Evolutionary conservation across 192 early-diverging fungal genomes (phyloP).

Genomic region (Podila minutissima): DNA sequence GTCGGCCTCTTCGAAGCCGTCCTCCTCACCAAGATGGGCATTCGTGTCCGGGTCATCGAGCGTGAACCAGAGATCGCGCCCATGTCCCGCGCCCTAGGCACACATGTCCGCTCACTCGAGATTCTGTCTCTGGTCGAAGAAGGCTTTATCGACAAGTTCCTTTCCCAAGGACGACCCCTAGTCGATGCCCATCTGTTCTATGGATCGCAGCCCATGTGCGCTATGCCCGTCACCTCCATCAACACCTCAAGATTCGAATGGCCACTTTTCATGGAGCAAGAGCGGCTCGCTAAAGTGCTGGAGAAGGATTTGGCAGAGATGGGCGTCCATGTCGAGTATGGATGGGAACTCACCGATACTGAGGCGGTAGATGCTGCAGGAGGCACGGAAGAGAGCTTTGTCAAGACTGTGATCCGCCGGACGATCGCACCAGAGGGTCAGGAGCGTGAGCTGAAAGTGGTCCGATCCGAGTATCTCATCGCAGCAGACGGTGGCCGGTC

Average conservation of each 20-base stretch:
- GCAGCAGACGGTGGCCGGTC: conserved; percentile 25
- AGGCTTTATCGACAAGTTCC: conserved; percentile 27
- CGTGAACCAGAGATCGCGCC: conserved; percentile 27
- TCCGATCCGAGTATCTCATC: conserved; percentile 21
- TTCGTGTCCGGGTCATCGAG: conserved; percentile 37
- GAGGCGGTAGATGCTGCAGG: conserved; percentile 8
- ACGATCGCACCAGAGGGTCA: background rate
- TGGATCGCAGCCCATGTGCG: background rate
- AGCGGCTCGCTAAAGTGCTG: conserved; percentile 14
- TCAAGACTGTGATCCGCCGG: conserved; percentile 12
- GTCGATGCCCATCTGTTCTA: conserved; percentile 7
- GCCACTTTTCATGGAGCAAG: conserved; percentile 21
- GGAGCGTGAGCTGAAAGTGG: background rate
- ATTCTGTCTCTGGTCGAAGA: conserved; percentile 15
- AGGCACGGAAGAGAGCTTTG: background rate
- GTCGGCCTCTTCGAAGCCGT: conserved; percentile 37
- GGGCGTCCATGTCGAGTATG: conserved; percentile 34
- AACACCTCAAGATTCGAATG: conserved; percentile 6
- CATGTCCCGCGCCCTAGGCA: conserved; percentile 36
- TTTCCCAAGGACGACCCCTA: background rate
- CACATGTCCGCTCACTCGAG: conserved; percentile 41
- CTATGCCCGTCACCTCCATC: background rate
- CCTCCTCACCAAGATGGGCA: conserved; percentile 38
- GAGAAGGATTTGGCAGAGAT: conserved; percentile 8
- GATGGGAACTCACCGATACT: conserved; percentile 40